Percentiles rank a stretch among this genome's conserved stretches.
These are phyloP conservation scores for Blastobotrys peoriensis DNA, from an alignment of 805 yeast genomes.

Conservation along the genomic window DNA sequence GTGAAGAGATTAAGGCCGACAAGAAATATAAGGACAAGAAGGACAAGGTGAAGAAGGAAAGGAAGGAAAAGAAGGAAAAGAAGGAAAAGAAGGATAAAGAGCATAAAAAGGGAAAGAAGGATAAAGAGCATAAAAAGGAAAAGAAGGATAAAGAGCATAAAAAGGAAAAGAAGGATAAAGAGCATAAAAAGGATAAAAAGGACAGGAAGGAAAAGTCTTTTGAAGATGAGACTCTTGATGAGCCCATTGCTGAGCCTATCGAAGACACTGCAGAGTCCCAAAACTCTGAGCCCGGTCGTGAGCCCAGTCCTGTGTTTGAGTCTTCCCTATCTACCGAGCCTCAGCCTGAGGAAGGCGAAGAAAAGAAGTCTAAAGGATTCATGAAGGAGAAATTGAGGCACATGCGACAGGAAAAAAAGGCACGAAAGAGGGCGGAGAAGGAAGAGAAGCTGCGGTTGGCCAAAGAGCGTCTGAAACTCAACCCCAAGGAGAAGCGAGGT, in stretches of 20 bases:
- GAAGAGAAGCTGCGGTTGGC: constrained; percentile 8
- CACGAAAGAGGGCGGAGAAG: constrained; percentile 7
- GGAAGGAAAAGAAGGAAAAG: constrained; percentile 6
- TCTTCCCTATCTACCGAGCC: too few species aligned
- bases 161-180: constrained; percentile 1
- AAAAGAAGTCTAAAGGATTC: constrained; percentile 8
- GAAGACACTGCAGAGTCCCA: too few species aligned
- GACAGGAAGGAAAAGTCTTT: background rate
- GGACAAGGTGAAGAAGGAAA: constrained; percentile 3
- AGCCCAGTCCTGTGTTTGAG: too few species aligned
- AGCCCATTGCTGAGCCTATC: background rate
- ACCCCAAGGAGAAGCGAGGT: constrained; percentile 2
- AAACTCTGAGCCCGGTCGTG: too few species aligned
- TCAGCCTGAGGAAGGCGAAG: constrained; percentile 1
- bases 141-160: constrained; percentile 5
- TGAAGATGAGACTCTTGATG: background rate
- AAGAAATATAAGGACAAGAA: background rate
- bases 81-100: constrained; percentile 1
- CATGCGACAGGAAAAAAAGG: constrained; percentile 4
- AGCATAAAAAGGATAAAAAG: constrained; percentile 1
- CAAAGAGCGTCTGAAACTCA: too few species aligned
- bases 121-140: constrained; percentile 11
- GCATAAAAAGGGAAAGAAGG: constrained; percentile 3
- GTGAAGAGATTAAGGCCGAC: background rate
- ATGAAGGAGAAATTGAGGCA: constrained; percentile 10